Percentiles rank a stretch among this genome's conserved stretches.
phyloP scores from a whole-genome alignment of 73 alveolate genomes.

The Durusdinium trenchii region DNA sequence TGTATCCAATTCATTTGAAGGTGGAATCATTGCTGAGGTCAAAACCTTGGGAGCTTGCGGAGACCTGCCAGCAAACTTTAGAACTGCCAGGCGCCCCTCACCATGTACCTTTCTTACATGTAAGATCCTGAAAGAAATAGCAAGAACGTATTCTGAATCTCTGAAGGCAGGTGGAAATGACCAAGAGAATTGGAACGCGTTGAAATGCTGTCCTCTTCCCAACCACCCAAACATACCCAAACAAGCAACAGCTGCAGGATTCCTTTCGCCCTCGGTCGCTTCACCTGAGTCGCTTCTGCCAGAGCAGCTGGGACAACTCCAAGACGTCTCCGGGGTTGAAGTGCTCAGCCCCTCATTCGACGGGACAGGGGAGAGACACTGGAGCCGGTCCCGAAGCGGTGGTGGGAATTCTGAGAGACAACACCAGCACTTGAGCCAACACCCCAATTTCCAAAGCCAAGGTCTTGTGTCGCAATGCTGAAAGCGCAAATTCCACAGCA shows the following conservation, averaged over 20 bases:
- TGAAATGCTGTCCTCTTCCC: not conserved
- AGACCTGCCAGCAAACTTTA: not conserved
- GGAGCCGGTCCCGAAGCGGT: not conserved
- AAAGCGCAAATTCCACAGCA: too few species aligned
- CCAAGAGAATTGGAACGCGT: not conserved
- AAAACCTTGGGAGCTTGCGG: not conserved
- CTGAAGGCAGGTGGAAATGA: not conserved
- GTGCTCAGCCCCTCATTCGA: conserved; percentile 70
- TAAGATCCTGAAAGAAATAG: too few species aligned
- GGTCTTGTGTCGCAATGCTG: not conserved
- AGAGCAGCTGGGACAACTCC: conserved; percentile 63
- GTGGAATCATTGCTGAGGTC: not conserved
- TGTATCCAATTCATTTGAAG: too few species aligned
- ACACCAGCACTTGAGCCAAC: too few species aligned
- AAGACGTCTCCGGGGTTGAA: conserved; percentile 43
- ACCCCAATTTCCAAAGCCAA: too few species aligned
- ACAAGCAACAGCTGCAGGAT: not conserved
- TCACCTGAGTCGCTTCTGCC: conserved; percentile 74
- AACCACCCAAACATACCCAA: not conserved
- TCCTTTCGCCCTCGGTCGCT: not conserved
- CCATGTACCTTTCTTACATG: too few species aligned
- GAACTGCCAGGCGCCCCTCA: too few species aligned
- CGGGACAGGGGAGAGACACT: not conserved
- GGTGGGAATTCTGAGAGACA: not conserved
- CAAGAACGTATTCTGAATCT: too few species aligned